phyloP scores from a whole-genome alignment of 2,329 filamentous ascomycete species.

The Teratosphaeriaceae sp. region DNA sequence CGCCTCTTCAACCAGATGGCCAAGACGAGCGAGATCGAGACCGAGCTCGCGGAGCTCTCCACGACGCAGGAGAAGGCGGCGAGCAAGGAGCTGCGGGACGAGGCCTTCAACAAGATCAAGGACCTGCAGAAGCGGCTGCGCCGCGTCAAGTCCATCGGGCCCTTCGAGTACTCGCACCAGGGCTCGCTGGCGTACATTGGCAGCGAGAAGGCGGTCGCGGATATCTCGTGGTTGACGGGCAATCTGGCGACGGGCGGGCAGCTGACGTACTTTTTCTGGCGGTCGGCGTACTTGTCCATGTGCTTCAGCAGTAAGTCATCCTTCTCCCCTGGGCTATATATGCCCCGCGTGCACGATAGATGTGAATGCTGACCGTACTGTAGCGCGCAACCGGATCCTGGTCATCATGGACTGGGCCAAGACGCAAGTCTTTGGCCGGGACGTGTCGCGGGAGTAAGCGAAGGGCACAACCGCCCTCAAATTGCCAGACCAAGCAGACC shows the following conservation, averaged over 20 bases:
- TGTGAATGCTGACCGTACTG: slow-evolving; percentile 14
- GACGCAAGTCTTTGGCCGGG: slow-evolving; percentile 92
- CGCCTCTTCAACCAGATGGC: slow-evolving; percentile 99
- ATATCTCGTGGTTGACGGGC: slow-evolving; percentile 94
- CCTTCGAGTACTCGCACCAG: slow-evolving; percentile 98
- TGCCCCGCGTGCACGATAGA: neutral
- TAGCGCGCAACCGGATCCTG: slow-evolving; percentile 87
- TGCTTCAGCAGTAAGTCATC: slow-evolving; percentile 87
- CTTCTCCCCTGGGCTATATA: neutral
- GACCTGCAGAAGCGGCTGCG: slow-evolving; percentile 77
- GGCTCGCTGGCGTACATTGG: slow-evolving; percentile 96
- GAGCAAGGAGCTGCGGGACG: slow-evolving; percentile 51
- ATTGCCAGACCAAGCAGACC: no score
- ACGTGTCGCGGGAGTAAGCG: slow-evolving; percentile 76
- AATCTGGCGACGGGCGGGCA: slow-evolving; percentile 86
- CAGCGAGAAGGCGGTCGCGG: slow-evolving; percentile 93
- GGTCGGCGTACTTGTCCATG: slow-evolving; percentile 97
- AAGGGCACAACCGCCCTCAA: no score
- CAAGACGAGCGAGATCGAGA: slow-evolving; percentile 79
- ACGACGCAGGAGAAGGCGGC: slow-evolving; percentile 57
- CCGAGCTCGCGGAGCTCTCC: slow-evolving; percentile 64
- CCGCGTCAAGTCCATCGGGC: slow-evolving; percentile 88
- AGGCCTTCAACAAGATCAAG: slow-evolving; percentile 70
- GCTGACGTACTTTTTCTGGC: slow-evolving; percentile 97
- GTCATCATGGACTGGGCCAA: slow-evolving; percentile 95